These are phyloP conservation scores for Leccinum ochraceum DNA, from an alignment of 768 basidiomycete species.

Conservation along the genomic window DNA sequence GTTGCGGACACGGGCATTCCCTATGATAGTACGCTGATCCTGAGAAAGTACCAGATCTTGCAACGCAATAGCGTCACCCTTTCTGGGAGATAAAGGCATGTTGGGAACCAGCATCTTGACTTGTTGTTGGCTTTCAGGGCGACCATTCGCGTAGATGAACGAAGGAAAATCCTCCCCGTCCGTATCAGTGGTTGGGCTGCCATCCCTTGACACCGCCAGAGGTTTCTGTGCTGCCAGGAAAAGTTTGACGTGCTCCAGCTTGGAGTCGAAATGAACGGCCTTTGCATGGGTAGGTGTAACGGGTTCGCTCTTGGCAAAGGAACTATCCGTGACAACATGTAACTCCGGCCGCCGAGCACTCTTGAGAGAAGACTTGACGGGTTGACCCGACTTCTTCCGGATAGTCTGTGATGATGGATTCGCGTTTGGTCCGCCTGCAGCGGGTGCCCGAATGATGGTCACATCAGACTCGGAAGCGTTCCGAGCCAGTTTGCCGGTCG, in stretches of 20 bases:
- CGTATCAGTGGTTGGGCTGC: conserved; percentile 83
- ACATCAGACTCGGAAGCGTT: conserved; percentile 26
- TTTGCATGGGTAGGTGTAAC: conserved; percentile 77
- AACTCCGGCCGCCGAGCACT: conserved; percentile 56
- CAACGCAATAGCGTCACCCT: conserved; percentile 49
- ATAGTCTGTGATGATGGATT: conserved; percentile 41
- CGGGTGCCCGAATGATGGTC: background rate
- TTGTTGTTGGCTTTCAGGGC: conserved; percentile 32
- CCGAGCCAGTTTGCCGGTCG: conserved; percentile 18
- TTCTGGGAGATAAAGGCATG: conserved; percentile 51
- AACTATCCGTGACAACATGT: conserved; percentile 50
- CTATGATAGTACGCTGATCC: conserved; percentile 60
- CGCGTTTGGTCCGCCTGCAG: background rate
- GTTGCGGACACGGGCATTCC: conserved; percentile 79
- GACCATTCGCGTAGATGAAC: conserved; percentile 57
- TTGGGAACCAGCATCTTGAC: conserved; percentile 68
- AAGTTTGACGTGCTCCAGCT: conserved; percentile 92
- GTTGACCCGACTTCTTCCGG: conserved; percentile 93
- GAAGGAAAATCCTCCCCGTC: conserved; percentile 79
- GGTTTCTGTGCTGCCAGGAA: conserved; percentile 96
- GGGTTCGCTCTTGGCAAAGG: conserved; percentile 71
- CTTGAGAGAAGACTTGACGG: conserved; percentile 91
- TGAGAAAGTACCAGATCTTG: conserved; percentile 54
- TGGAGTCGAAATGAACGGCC: conserved; percentile 89
- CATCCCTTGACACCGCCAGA: conserved; percentile 87